Evolutionary conservation across 106 monocot genomes (phyloP).

Genomic region (Narthecium ossifragum): DNA sequence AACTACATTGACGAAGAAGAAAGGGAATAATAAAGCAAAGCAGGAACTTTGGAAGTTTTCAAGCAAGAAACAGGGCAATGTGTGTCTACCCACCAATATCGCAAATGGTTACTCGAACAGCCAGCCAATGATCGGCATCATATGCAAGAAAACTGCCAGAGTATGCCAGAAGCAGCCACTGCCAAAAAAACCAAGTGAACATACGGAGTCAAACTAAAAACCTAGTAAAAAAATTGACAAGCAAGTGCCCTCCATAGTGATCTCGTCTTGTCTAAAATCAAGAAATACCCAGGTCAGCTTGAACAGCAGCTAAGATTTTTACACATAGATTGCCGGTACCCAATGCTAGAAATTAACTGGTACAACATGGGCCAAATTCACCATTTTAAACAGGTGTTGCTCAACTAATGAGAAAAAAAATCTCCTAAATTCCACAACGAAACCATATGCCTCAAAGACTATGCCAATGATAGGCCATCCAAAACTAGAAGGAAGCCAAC

Average conservation of each 20-base stretch:
- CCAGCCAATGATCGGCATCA: slow-evolving; percentile 83
- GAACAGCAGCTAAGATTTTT: no score
- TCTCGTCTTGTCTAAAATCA: no score
- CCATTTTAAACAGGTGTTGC: background rate
- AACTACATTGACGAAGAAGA: slow-evolving; percentile 33
- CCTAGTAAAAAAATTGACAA: background rate
- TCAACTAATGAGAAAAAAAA: background rate
- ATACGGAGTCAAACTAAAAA: background rate
- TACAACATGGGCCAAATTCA: no score
- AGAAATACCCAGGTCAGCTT: no score
- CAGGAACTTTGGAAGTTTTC: background rate
- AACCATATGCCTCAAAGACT: slow-evolving; percentile 91
- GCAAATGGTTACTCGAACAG: slow-evolving; percentile 76
- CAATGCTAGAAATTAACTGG: no score
- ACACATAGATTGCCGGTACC: no score
- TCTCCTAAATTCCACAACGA: slow-evolving; percentile 83
- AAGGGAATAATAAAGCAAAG: background rate
- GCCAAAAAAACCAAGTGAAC: slow-evolving; percentile 9
- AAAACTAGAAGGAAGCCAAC: slow-evolving; percentile 77
- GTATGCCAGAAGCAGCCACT: slow-evolving; percentile 97
- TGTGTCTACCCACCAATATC: slow-evolving; percentile 46
- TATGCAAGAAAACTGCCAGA: slow-evolving; percentile 81
- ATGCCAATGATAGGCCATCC: slow-evolving; percentile 90
- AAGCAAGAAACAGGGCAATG: no score
- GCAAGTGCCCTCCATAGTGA: no score